Evolutionary conservation across 2,329 filamentous ascomycete genomes (phyloP).

Genomic region (Talaromyces sp.): DNA sequence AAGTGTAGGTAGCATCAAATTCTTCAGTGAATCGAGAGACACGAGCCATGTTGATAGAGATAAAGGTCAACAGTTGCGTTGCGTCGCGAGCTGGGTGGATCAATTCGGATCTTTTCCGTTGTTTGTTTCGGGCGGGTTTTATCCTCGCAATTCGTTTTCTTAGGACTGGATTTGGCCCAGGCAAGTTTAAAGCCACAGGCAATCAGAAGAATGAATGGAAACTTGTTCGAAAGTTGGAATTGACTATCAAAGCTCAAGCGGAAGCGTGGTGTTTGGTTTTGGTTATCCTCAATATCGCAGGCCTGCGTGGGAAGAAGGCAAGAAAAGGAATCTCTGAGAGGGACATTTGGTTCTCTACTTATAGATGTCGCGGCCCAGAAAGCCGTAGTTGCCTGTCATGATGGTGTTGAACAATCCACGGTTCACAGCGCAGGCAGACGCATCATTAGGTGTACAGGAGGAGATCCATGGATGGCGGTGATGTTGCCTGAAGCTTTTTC

Average conservation of each 20-base stretch:
- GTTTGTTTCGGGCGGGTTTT: neutral
- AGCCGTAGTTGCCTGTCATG: neutral
- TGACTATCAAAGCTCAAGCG: constrained; percentile 7
- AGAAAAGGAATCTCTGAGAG: neutral
- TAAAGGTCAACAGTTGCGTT: neutral
- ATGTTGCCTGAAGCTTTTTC: neutral
- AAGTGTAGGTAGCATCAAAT: neutral
- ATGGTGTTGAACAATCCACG: neutral
- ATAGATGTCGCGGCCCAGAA: neutral
- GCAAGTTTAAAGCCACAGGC: neutral
- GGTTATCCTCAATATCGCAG: constrained; percentile 3
- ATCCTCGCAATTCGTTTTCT: neutral
- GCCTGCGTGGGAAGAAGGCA: neutral
- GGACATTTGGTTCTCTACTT: neutral
- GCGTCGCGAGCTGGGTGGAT: constrained; percentile 1
- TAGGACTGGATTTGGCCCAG: neutral
- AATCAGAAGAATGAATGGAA: neutral
- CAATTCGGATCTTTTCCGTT: neutral
- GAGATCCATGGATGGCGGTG: neutral
- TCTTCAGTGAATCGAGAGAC: constrained; percentile 12
- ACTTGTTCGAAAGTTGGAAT: neutral
- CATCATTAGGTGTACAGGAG: neutral
- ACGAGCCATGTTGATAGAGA: constrained; percentile 15
- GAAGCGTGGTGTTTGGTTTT: neutral
- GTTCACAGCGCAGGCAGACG: constrained; percentile 1